phyloP scores from a whole-genome alignment of 139 green algal species.

The Chlamydomonas sphaeroides region DNA sequence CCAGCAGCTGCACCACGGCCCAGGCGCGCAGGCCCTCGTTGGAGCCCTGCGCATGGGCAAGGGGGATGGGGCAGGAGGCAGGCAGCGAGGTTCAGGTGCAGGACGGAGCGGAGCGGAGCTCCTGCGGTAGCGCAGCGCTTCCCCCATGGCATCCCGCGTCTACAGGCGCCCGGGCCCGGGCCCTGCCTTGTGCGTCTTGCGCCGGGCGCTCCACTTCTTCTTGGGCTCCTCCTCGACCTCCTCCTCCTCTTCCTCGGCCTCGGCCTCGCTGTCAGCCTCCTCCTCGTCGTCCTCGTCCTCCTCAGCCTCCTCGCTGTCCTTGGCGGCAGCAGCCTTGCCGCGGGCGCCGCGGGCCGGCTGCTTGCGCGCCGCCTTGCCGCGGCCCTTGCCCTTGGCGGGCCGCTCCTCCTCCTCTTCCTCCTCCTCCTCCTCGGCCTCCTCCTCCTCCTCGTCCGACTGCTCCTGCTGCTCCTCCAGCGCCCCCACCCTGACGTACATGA shows the following conservation, averaged over 20 bases:
- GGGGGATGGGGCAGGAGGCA: neutral
- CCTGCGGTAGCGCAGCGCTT: too few relatives aligned
- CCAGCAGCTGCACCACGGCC: conserved; percentile 73
- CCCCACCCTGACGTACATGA: conserved; percentile 79
- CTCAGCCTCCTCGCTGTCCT: conserved; percentile 24
- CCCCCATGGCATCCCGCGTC: too few relatives aligned
- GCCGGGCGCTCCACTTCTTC: neutral
- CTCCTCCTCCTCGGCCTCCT: conserved; percentile 28
- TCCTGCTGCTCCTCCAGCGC: conserved; percentile 7
- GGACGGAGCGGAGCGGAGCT: too few relatives aligned
- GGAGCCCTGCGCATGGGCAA: conserved; percentile 30
- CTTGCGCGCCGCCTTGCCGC: too few relatives aligned
- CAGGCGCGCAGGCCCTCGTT: conserved; percentile 83
- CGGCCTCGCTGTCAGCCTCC: conserved; percentile 26
- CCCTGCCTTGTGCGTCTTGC: conserved; percentile 72
- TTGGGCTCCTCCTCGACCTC: conserved; percentile 11
- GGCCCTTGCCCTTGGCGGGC: neutral
- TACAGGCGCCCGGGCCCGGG: too few relatives aligned
- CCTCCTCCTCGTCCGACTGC: conserved; percentile 4
- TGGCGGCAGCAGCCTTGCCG: too few relatives aligned
- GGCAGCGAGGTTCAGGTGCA: too few relatives aligned
- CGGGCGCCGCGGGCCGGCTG: neutral
- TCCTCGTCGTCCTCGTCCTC: conserved; percentile 37
- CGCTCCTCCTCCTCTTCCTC: conserved; percentile 37
- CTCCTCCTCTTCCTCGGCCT: neutral